Percentiles rank a stretch among this genome's conserved stretches.
These are phyloP conservation scores for Flueggea neowawraea DNA, from an alignment of 441 rosid genomes.

Conservation along the genomic window DNA sequence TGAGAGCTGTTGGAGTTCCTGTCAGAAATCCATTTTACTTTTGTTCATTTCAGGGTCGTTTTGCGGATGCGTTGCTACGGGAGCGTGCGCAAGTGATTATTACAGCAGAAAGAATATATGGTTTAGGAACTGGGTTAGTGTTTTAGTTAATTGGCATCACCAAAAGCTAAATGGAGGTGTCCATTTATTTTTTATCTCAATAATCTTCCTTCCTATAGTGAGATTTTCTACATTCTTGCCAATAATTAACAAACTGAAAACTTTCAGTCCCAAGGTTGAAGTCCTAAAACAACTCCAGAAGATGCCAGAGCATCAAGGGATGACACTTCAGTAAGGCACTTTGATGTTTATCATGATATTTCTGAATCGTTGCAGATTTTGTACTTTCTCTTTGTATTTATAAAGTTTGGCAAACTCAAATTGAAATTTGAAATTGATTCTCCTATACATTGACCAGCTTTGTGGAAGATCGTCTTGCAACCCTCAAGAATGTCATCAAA, in stretches of 20 bases:
- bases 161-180: constrained; percentile 1
- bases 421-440: constrained; percentile 10
- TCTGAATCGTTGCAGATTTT: neutral
- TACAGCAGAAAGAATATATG: constrained; percentile 75
- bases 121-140: constrained; percentile 87
- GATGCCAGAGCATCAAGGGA: constrained; percentile 78
- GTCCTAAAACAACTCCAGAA: constrained; percentile 80
- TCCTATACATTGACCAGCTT: constrained; percentile 44
- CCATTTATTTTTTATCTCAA: neutral
- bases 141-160: neutral
- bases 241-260: constrained; percentile 3
- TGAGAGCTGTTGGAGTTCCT: neutral
- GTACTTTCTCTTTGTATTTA: neutral
- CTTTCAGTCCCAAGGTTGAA: constrained; percentile 78
- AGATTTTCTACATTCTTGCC: neutral
- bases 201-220: constrained; percentile 2
- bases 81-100: constrained; percentile 77
- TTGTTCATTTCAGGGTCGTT: constrained; percentile 51
- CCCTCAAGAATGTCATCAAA: constrained; percentile 84
- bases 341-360: neutral
- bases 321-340: constrained; percentile 59
- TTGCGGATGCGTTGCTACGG: constrained; percentile 70
- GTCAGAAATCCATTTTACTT: neutral
- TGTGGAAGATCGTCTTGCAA: constrained; percentile 92
- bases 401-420: neutral